Base-by-base conservation (phyloP, 2,329 filamentous ascomycete species). In the Madurella mycetomatis region DNA sequence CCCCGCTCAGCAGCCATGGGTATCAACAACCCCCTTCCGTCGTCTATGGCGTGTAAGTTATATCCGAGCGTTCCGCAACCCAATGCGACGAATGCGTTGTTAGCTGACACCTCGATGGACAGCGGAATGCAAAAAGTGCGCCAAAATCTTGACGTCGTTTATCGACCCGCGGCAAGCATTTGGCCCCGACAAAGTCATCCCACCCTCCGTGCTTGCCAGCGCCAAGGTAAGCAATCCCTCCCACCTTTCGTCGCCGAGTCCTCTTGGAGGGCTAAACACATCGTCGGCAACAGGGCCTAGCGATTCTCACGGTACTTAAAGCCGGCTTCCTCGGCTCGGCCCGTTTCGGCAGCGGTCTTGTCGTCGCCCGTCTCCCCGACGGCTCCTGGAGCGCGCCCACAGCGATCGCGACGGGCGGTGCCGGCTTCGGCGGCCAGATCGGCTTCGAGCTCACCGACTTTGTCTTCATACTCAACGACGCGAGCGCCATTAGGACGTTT, bases 81-180 rank as follows among this genome's bases (percentile, higher is more conserved):
- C 48, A 34, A 45, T 32, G 42, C 43, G 32, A 43, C 17, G 13
- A 11, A n/a, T n/a, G n/a, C 30, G 13, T 17, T 39, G 42, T 60
- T 51, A 54, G 18, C 62, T 62, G 39, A 60, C 55, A 41, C n/a
- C 48, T 56, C 43, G 40, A 25, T 44, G 11, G 11, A 63, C 72
- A 96, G 92, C 90, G 77, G 94, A 99, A 77, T 97, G 94, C 76
- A 94, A 88, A 73, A 99, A 99, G 75, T 94, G 91, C 69, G 88
- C 88, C 69, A 96, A 95, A 79, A 97, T 97, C 67, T 82, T 99
- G 64, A 83, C 88, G 44, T 95, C 92, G 12, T 99, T 99, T 70
- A 83, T 97, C 69, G 94, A 97, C 69, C 94, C 94, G 17, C 83
- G 86, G 68, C 92, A 97, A 76, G 77, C 92, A 17, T 96, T 97